Conservation (phyloP, 495 filamentous ascomycete genomes). For the Aspergillus ostianus region DNA sequence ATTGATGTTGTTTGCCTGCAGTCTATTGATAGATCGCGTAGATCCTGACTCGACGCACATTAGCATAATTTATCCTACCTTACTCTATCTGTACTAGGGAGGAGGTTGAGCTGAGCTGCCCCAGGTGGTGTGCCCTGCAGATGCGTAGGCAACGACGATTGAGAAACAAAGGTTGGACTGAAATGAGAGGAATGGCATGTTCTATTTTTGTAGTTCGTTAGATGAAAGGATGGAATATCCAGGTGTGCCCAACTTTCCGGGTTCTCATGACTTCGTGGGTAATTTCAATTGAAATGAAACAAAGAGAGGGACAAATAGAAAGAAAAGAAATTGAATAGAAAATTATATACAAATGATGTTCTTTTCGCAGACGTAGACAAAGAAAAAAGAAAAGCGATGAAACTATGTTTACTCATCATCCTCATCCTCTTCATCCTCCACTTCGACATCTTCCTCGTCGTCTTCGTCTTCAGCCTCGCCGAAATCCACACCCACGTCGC, state of each 20-base stretch:
- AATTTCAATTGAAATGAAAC: not conserved
- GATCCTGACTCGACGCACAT: not conserved
- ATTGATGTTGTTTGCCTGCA: not conserved
- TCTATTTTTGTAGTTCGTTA: not conserved
- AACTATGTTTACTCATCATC: constrained; percentile 17
- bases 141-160: not conserved
- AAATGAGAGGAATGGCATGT: not conserved
- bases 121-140: not conserved
- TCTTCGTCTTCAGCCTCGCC: constrained; percentile 43
- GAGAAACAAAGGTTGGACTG: not conserved
- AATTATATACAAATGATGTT: not conserved
- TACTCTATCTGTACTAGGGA: no score
- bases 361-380: not conserved
- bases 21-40: not conserved
- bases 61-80: not conserved
- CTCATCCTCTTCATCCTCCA: constrained; percentile 24
- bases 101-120: no score
- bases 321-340: not conserved
- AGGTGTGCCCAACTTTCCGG: not conserved
- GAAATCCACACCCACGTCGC: constrained; percentile 52
- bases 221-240: not conserved
- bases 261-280: not conserved
- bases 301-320: no score
- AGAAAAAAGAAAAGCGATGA: not conserved
- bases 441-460: constrained; percentile 29